phyloP scores from a whole-genome alignment of 306 rosid genomes.

The Abrus pulchellus region DNA sequence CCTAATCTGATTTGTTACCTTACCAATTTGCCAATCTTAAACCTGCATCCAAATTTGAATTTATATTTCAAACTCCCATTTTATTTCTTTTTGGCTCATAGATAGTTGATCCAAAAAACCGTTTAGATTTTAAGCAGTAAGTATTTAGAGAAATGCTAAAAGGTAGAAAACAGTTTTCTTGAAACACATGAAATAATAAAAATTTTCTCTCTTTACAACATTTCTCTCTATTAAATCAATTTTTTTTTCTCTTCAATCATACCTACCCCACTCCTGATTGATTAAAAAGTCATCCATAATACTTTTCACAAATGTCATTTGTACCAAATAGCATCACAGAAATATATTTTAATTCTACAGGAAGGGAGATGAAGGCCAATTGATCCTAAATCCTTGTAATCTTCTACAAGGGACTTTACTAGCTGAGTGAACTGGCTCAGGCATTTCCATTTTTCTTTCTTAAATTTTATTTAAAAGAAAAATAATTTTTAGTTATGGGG shows the following conservation, averaged over 20 bases:
- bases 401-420: neutral
- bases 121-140: neutral
- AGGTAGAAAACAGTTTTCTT: neutral
- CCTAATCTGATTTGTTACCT: slow-evolving; percentile 12
- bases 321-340: neutral
- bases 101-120: neutral
- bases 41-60: neutral
- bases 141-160: neutral
- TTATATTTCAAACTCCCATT: neutral
- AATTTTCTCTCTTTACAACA: neutral
- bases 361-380: neutral
- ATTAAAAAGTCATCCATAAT: neutral
- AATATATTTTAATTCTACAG: neutral
- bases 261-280: neutral
- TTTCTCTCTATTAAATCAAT: neutral
- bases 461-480: too few relatives aligned
- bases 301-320: neutral
- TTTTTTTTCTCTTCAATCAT: neutral
- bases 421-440: neutral
- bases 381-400: neutral
- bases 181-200: neutral
- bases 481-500: too few relatives aligned
- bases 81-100: neutral
- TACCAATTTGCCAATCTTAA: slow-evolving; percentile 13
- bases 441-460: too few relatives aligned